Base-by-base conservation (phyloP, 2,329 filamentous ascomycete genomes). In the Colletotrichum sp. region DNA sequence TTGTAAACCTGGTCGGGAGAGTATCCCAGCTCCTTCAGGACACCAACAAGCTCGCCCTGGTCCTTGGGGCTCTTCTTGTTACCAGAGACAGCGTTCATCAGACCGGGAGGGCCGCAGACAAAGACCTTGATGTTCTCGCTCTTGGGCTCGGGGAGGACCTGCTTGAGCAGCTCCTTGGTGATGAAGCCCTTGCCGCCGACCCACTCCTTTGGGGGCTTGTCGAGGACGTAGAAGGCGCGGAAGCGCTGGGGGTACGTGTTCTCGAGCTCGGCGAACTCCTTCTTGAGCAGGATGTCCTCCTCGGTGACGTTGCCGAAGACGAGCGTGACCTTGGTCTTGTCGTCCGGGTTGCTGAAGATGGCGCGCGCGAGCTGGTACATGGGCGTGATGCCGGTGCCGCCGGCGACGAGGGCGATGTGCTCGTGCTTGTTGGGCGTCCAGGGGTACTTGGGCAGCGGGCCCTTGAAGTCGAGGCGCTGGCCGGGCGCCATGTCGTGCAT, bases 321-420 rank as follows among this genome's bases (percentile, higher is more conserved):
- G 36, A 99, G 92, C 8, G 96, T 98, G 56, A 99, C 96, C 89
- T 98, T 98, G 81, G 97, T 99, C 92, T 97, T 96, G 88, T 99
- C 97, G 58, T 95, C 92, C 76, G 96, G 95, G 91, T 98, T 98
- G 87, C 94, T 95, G 93, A 98, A 98, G 87, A 99, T 98, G 83
- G 93, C 91, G 77, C 95, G 95, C 78, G 92, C 89, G 61, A 99
- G 93, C 89, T 99, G 97, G 90, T 95, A 98, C 96, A 98, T 98
- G 80, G 97, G 97, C 13, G 97, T 97, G 85, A 99, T 98, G 77
- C 97, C 97, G 9, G 97, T 98, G 78, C 97, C 97, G 81, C 97
- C 97, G n/a, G 96, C 95, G 78, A 99, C 91, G 79, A 96, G 89
- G 52, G 92, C 93, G 80, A 97, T 92, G 89, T 98, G 96, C 76